Conservation (phyloP, 2,329 filamentous ascomycete genomes). For the Cercospora citrullina region DNA sequence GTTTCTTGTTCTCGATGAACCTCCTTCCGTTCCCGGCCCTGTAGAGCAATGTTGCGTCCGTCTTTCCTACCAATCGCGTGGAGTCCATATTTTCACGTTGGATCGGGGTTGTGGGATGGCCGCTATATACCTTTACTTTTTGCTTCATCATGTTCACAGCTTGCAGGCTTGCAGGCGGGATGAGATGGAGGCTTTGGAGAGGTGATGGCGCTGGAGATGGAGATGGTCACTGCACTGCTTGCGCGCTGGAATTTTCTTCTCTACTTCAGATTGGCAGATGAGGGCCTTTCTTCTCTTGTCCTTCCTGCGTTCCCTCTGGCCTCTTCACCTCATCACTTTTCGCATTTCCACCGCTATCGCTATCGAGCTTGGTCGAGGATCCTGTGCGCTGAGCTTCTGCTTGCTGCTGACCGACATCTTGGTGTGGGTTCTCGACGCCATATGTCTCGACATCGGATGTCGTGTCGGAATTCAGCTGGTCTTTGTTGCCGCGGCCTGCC, state of each 20-base stretch:
- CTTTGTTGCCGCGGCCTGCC: neutral
- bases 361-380: neutral
- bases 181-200: neutral
- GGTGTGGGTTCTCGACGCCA: neutral
- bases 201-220: neutral
- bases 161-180: neutral
- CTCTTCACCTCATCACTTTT: neutral
- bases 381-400: conserved; percentile 4
- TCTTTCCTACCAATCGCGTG: conserved; percentile 48
- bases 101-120: conserved; percentile 49
- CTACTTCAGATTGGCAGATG: neutral
- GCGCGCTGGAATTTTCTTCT: neutral
- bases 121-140: conserved; percentile 34
- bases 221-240: neutral
- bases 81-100: conserved; percentile 33
- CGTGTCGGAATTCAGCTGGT: conserved; percentile 3
- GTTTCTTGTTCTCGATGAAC: conserved; percentile 37
- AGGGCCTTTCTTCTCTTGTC: neutral
- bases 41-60: conserved; percentile 42
- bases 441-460: neutral
- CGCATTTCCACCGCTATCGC: neutral
- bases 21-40: conserved; percentile 48
- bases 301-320: neutral
- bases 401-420: conserved; percentile 5
- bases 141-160: neutral